Base-by-base conservation (phyloP, 2,329 filamentous ascomycete genomes). In the Talaromyces sp. region DNA sequence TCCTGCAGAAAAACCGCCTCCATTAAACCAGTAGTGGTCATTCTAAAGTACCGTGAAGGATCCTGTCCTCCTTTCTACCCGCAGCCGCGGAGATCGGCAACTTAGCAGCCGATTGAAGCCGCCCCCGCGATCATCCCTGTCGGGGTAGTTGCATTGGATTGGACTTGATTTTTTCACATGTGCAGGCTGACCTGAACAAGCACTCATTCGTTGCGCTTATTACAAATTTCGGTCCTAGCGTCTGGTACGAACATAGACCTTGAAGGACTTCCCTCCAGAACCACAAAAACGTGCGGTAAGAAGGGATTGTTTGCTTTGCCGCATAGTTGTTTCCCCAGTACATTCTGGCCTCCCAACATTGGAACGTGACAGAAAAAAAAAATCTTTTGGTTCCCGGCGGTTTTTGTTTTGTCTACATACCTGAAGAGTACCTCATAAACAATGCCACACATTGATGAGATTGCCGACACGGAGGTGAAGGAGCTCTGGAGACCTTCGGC, bases 401-500 rank as follows among this genome's bases (percentile, higher is more conserved):
- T 27, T 27, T 27, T 9, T 27, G n/a, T 27, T 9, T 9, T 27
- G 24, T 27, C 9, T 27, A 27, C 24, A 9, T 27, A 27, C 24
- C 24, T 9, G 4, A 9, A 9, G 9, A 27, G 33, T n/a, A 35
- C 33, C 33, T 35, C 11, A 40, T 20, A 10, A 43, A 47, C 33
- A 6, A 64, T 64, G 62, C 58, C 62, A 33, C 62, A 59, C 29
- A 61, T 63, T n/a, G 52, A 62, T 19, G 59, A 57, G 43, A 24
- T 10, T 11, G 29, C 41, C 14, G 49, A 45, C 20, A 35, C 44
- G 5, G 61, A 62, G 40, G 49, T 64, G 17, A 67, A 68, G 42
- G 81, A 86, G 67, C 80, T 95, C 39, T 94, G 90, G 90, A 80
- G 80, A 56, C 89, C 91, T 71, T 77, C 83, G 30, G 74, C 82